Base-by-base conservation (phyloP, 306 rosid genomes). In the Trifolium pratense region DNA sequence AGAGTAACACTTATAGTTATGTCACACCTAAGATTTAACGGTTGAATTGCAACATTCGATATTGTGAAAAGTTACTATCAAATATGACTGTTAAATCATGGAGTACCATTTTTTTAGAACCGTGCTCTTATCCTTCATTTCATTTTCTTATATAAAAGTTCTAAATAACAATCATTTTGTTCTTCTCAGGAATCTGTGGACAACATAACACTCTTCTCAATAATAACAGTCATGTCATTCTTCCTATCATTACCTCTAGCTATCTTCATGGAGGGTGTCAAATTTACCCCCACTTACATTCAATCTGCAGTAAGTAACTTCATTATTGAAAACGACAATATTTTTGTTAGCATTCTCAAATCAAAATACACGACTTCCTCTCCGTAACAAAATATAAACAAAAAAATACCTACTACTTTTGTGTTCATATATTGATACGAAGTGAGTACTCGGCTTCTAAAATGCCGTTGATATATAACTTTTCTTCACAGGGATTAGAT, bases 131-230 rank as follows among this genome's bases (percentile, higher is more conserved):
- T 66, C 52, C 57, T 31, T 8, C 20, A 51, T 53, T 73, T 68
- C 67, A 11, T 32, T 23, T 43, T 60, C 43, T 49, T 48, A 11
- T 29, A 36, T 16, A 17, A 43, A 18, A 78, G 25, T 79, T 64
- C 60, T 48, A n/a, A n/a, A n/a, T n/a, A 60, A 85, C 62, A 10
- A 12, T 31, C 18, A 56, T 36, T 81, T 71, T 79, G 65, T 87
- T 74, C 40, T 81, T 86, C 29, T 11, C 94, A 92, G 98, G 96
- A 85, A 2, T 80, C 96, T 15, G 75, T 94, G 69, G 99, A 94
- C 92, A 91, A 94, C 85, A 90, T 94, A 83, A 91, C 95, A 26
- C 95, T 94, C 73, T 94, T 94, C 92, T 94, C 99, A 37, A 84
- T 88, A 56, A 94, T 94, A 63, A 95, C 99, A 4, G 78, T 94